Evolutionary conservation across 495 filamentous ascomycete genomes (phyloP).

Genomic region (Sphaerosporella brunnea): DNA sequence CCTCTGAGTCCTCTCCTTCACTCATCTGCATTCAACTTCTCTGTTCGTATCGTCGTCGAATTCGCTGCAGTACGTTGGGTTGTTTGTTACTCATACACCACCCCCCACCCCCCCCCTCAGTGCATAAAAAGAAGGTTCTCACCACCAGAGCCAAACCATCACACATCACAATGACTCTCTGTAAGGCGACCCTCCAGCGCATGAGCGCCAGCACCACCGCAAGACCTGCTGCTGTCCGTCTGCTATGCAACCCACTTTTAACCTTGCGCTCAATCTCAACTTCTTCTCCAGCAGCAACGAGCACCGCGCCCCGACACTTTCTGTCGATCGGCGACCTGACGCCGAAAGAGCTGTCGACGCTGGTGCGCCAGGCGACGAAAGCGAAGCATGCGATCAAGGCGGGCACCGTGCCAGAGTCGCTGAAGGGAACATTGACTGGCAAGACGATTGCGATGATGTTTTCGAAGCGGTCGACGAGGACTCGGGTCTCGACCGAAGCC

Average conservation of each 20-base stretch:
- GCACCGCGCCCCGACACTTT: constrained; percentile 49
- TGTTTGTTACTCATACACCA: too few species aligned
- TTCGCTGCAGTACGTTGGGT: too few species aligned
- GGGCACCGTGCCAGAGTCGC: constrained; percentile 33
- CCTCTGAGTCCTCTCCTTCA: too few species aligned
- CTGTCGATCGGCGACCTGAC: constrained; percentile 78
- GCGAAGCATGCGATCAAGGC: constrained; percentile 67
- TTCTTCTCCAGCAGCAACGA: not conserved
- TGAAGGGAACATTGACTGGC: constrained; percentile 42
- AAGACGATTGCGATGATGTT: constrained; percentile 91
- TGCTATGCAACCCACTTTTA: too few species aligned
- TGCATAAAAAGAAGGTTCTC: too few species aligned
- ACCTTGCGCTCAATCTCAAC: not conserved
- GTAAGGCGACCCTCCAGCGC: constrained; percentile 4
- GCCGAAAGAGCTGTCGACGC: constrained; percentile 53
- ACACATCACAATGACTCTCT: constrained; percentile 2
- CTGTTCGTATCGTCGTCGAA: too few species aligned
- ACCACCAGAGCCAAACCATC: too few species aligned
- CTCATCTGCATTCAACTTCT: too few species aligned
- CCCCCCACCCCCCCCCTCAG: too few species aligned
- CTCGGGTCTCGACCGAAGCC: constrained; percentile 77
- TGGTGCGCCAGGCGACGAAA: constrained; percentile 61
- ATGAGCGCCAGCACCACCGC: too few species aligned
- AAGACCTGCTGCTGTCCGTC: too few species aligned
- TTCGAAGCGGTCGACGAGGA: constrained; percentile 83